Conservation (phyloP, 2,329 filamentous ascomycete species). For the Teratosphaeriaceae sp. region DNA sequence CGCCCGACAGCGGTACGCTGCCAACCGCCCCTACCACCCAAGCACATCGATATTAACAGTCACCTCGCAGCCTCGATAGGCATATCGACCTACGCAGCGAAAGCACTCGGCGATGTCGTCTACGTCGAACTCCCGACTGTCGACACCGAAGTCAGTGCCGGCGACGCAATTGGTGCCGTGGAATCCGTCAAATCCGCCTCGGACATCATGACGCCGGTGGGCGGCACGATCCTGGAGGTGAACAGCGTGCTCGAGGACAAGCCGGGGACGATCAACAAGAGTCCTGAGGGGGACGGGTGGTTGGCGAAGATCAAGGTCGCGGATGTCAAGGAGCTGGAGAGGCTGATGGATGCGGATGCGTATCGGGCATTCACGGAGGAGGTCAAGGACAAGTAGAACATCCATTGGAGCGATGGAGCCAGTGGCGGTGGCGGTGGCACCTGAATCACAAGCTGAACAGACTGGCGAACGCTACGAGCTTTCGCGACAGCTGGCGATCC, state of each 20-base stretch:
- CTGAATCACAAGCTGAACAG: no score
- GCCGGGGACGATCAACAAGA: constrained; percentile 80
- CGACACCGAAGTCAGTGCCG: constrained; percentile 61
- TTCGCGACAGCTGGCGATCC: no score
- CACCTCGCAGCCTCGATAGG: constrained; percentile 57
- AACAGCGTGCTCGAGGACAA: constrained; percentile 76
- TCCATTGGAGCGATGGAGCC: no score
- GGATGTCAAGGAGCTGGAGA: constrained; percentile 63
- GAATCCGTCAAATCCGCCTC: constrained; percentile 99
- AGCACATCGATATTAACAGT: constrained; percentile 4
- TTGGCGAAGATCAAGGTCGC: constrained; percentile 78
- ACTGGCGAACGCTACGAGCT: no score
- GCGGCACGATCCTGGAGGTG: constrained; percentile 66
- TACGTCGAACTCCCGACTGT: constrained; percentile 86
- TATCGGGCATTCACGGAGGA: constrained; percentile 71
- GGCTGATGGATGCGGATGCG: constrained; percentile 66
- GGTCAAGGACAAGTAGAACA: constrained; percentile 21
- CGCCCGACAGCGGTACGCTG: constrained; percentile 66
- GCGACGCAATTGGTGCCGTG: constrained; percentile 86
- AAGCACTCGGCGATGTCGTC: constrained; percentile 91
- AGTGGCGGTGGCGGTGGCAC: no score
- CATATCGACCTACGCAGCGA: constrained; percentile 85
- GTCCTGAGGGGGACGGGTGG: constrained; percentile 87
- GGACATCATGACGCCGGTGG: constrained; percentile 86
- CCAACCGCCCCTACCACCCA: constrained; percentile 1